Base-by-base conservation (phyloP, 2,329 filamentous ascomycete species). In the Ophiostoma quercus region DNA sequence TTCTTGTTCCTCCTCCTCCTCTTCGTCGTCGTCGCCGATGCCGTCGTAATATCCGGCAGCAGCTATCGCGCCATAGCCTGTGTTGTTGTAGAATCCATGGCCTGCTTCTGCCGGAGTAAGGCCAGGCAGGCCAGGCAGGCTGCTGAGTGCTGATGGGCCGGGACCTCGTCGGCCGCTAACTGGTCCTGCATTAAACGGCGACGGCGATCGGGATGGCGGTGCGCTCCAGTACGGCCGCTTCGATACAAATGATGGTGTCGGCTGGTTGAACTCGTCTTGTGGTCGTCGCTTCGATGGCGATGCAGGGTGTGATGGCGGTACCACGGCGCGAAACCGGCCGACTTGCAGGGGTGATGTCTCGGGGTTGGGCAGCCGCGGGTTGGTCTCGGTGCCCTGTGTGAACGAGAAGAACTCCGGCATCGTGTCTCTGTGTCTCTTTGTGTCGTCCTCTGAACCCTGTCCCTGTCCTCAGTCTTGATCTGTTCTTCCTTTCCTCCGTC, bases 391-490 rank as follows among this genome's bases (percentile, higher is more conserved):
- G 77, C 87, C 88, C 76, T 87, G 87, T 73, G 87, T 87, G 79
- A 90, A 90, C 77, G 84, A 82, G 79, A 90, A 90, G 82, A 89
- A 88, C 75, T 84, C 82, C 76, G 87, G 85, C 87, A 89, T 89
- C 12, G 22, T 60, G 6, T 60, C n/a, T 60, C n/a, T 60, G n/a
- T 25, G 22, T 60, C 22, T 22, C 51, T 29, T 8, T 32, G n/a
- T 22, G 51, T 11, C 51, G 51, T 57, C 22, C 25, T 19, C 9
- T 25, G 8, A 11, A n/a, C 9, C 11, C 57, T 62, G 57, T 39
- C 62, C 16, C 39, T 47, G 34, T 47, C 43, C 43, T n/a, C 19
- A 16, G n/a, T 47, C 25, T n/a, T 8, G 8, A 34, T 25, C 51
- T 25, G n/a, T 22, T 57, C 9, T 12, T 25, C 22, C 9, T 57